These are phyloP conservation scores for Moesziomyces aphidis DNA, from an alignment of 1,284 basidiomycete species.

Conservation along the genomic window DNA sequence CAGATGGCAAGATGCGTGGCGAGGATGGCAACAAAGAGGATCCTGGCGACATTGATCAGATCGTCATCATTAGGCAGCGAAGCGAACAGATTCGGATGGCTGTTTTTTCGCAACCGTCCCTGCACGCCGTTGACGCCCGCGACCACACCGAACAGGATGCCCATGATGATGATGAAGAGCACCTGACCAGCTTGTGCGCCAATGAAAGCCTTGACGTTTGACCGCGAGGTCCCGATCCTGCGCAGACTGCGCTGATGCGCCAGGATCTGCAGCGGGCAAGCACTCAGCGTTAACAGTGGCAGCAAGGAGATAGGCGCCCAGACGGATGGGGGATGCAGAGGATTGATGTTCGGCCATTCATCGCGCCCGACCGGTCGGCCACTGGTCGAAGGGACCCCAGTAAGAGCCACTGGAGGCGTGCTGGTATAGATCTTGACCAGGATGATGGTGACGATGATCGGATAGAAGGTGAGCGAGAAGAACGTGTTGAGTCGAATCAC, in stretches of 20 bases:
- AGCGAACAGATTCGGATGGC: constrained; percentile 61
- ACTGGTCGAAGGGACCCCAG: not conserved
- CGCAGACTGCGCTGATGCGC: constrained; percentile 62
- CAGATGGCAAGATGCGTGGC: constrained; percentile 61
- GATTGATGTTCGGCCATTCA: constrained; percentile 41
- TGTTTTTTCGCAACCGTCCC: constrained; percentile 35
- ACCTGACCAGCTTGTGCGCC: constrained; percentile 61
- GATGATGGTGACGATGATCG: constrained; percentile 50
- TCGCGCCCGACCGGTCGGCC: not conserved
- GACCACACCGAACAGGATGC: constrained; percentile 53
- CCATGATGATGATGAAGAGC: constrained; percentile 45
- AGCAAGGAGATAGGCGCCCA: constrained; percentile 66
- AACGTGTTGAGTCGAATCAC: constrained; percentile 62
- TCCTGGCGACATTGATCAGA: constrained; percentile 52
- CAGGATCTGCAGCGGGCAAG: constrained; percentile 64
- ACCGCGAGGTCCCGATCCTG: constrained; percentile 55
- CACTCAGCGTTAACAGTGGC: constrained; percentile 61
- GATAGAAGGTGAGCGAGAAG: constrained; percentile 55
- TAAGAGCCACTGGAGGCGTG: constrained; percentile 4
- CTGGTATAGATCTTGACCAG: constrained; percentile 49
- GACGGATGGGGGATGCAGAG: constrained; percentile 49
- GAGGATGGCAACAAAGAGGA: constrained; percentile 57
- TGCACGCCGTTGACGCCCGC: constrained; percentile 55
- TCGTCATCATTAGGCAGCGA: constrained; percentile 58
- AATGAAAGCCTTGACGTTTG: constrained; percentile 63